Percentiles rank a stretch among this genome's conserved stretches.
Evolutionary conservation across 768 basidiomycete species (phyloP).

Genomic region (Scleroderma bovista): DNA sequence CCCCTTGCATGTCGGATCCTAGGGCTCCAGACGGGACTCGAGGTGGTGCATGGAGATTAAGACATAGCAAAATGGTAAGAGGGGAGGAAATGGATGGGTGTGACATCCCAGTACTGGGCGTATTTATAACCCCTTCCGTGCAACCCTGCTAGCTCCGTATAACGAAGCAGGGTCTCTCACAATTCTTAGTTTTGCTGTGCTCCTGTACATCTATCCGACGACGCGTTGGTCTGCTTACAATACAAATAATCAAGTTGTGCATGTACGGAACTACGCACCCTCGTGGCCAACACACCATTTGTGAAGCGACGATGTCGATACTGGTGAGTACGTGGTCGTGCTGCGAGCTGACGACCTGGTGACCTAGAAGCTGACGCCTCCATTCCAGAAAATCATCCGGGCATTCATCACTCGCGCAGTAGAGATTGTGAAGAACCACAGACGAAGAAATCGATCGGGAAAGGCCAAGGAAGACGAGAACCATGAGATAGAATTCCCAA

Average conservation of each 20-base stretch:
- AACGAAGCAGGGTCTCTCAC: conserved; percentile 12
- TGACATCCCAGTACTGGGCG: background rate
- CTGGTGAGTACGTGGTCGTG: conserved; percentile 20
- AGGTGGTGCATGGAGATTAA: conserved; percentile 3
- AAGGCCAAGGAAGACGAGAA: conserved; percentile 4
- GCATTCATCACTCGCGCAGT: conserved; percentile 18
- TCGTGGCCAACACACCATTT: conserved; percentile 20
- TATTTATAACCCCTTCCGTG: background rate
- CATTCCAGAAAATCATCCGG: conserved; percentile 16
- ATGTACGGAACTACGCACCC: conserved; percentile 8
- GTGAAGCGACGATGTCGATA: conserved; percentile 23
- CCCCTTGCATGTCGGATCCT: conserved; percentile 1
- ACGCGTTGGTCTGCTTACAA: conserved; percentile 5
- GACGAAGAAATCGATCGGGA: background rate
- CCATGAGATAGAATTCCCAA: conserved; percentile 18
- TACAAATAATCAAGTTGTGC: conserved; percentile 21
- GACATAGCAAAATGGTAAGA: background rate
- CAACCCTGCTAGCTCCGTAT: background rate
- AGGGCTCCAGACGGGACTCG: background rate
- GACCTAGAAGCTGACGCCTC: conserved; percentile 13
- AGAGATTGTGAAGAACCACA: background rate
- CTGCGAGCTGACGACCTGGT: conserved; percentile 3
- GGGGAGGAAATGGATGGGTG: background rate
- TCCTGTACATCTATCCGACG: conserved; percentile 7
- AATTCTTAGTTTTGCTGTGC: conserved; percentile 14